Percentiles rank a stretch among this genome's conserved stretches.
Conservation (phyloP, 1,284 basidiomycete genomes). For the Entoloma clypeatum region DNA sequence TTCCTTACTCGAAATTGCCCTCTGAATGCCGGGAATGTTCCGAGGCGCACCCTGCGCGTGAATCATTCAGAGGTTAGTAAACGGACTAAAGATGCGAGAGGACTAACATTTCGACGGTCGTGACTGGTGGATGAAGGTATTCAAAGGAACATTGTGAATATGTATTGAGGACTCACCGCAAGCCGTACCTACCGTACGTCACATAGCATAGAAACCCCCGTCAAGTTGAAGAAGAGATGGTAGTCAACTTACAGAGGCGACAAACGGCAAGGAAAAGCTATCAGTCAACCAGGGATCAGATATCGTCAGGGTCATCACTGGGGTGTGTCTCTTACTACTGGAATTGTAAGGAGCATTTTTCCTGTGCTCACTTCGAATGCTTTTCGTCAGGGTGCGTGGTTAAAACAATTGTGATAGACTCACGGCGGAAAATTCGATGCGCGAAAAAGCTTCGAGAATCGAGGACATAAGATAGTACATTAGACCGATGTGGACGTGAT, state of each 20-base stretch:
- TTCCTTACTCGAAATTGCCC: conserved; percentile 23
- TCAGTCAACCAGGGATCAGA: background rate
- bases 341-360: conserved; percentile 24
- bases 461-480: conserved; percentile 13
- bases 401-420: conserved; percentile 5
- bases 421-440: conserved; percentile 23
- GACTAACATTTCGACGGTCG: conserved; percentile 33
- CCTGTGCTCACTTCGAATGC: conserved; percentile 27
- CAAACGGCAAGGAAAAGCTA: conserved; percentile 18
- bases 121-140: conserved; percentile 20
- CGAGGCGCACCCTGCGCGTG: conserved; percentile 27
- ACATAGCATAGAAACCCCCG: background rate
- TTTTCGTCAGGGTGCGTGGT: conserved; percentile 11
- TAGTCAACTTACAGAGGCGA: conserved; percentile 14
- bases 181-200: conserved; percentile 11
- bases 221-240: background rate
- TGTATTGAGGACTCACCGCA: conserved; percentile 7
- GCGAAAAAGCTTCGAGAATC: conserved; percentile 20
- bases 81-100: background rate
- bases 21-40: conserved; percentile 26
- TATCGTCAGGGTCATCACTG: too few relatives aligned
- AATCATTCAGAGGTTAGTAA: background rate
- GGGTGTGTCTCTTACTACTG: conserved; percentile 26
- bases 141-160: background rate
- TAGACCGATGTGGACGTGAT: background rate